phyloP scores from a whole-genome alignment of 2,329 filamentous ascomycete species.

The Lecanosticta acicola region DNA sequence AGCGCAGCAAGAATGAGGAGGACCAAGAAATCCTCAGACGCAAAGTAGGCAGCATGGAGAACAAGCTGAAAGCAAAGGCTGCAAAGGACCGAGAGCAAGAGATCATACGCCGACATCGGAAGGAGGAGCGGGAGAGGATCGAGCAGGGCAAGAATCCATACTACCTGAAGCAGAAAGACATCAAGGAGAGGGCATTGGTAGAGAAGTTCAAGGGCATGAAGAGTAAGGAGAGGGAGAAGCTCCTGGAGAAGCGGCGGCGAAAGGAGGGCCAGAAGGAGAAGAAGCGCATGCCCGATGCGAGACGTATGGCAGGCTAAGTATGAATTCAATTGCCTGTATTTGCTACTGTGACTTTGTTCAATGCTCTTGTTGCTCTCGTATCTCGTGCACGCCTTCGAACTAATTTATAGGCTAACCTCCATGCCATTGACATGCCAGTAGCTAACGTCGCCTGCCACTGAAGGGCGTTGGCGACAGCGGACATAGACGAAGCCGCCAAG shows the following conservation, averaged over 20 bases:
- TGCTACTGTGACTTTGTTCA: too few relatives aligned
- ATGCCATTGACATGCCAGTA: too few relatives aligned
- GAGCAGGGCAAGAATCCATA: conserved; percentile 87
- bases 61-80: conserved; percentile 64
- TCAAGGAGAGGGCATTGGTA: conserved; percentile 77
- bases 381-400: neutral
- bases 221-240: conserved; percentile 74
- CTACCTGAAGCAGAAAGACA: conserved; percentile 82
- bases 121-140: conserved; percentile 77
- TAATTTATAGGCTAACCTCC: too few relatives aligned
- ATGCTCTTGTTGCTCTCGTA: neutral
- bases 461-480: too few relatives aligned
- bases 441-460: too few relatives aligned
- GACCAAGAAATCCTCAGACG: conserved; percentile 67
- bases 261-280: conserved; percentile 83
- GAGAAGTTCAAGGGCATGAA: conserved; percentile 80
- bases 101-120: conserved; percentile 68
- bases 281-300: conserved; percentile 49
- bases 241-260: conserved; percentile 82
- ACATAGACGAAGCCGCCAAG: too few relatives aligned
- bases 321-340: neutral
- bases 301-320: conserved; percentile 25
- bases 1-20: conserved; percentile 58
- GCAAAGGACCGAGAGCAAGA: conserved; percentile 64
- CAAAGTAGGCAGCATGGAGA: conserved; percentile 71